Conservation (phyloP, 495 filamentous ascomycete species). For the Lophiostoma macrostomum region DNA sequence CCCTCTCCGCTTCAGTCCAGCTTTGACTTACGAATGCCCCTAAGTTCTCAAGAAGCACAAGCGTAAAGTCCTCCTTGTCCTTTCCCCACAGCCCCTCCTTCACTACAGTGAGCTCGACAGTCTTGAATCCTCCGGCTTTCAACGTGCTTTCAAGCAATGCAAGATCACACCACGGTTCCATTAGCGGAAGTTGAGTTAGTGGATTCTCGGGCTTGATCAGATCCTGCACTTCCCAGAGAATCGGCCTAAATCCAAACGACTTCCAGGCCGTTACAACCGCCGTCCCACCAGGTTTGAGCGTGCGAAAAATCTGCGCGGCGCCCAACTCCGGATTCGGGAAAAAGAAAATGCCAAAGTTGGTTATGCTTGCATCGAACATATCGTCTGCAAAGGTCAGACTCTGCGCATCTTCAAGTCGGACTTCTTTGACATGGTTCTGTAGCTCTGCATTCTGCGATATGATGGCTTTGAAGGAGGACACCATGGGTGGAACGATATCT, state of each 20-base stretch:
- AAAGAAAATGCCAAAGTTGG: constrained; percentile 43
- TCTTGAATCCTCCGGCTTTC: no score
- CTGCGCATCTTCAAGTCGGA: background rate
- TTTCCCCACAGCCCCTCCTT: no score
- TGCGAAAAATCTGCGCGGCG: constrained; percentile 38
- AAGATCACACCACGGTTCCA: no score
- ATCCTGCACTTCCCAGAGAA: background rate
- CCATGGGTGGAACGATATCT: constrained; percentile 1
- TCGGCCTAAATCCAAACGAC: background rate
- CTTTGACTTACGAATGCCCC: no score
- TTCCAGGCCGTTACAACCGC: constrained; percentile 42
- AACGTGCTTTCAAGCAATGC: no score
- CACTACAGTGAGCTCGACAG: no score
- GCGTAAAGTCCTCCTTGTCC: no score
- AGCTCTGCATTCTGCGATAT: background rate
- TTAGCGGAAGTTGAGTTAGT: no score
- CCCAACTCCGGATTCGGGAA: constrained; percentile 32
- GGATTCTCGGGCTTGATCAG: constrained; percentile 3
- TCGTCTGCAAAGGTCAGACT: constrained; percentile 13
- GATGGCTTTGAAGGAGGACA: background rate
- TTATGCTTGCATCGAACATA: constrained; percentile 40
- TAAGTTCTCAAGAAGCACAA: no score
- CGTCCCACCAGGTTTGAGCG: constrained; percentile 40
- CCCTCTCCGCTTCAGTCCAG: no score
- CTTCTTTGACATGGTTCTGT: background rate